A percentile compares a stretch with the other conserved stretches of the same genome.
phyloP scores from a whole-genome alignment of 2,329 filamentous ascomycete species.

The Leptographium lundbergii region DNA sequence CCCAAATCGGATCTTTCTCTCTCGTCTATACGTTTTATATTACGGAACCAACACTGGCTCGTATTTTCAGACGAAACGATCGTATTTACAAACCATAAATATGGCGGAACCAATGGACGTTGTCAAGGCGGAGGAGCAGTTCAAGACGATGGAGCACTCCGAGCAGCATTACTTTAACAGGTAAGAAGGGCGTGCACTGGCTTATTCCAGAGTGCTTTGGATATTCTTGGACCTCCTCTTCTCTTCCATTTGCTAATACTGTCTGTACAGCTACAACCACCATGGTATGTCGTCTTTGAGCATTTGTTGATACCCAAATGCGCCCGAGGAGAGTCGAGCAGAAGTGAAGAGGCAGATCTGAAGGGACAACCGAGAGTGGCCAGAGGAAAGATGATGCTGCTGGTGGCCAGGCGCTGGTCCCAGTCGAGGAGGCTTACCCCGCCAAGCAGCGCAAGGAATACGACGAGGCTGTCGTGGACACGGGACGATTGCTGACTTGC shows the following conservation, averaged over 20 bases:
- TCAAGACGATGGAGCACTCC: slow-evolving; percentile 73
- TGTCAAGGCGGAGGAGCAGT: slow-evolving; percentile 46
- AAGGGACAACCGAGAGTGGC: background rate
- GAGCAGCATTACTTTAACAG: slow-evolving; percentile 99
- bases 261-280: slow-evolving; percentile 72
- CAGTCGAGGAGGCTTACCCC: background rate
- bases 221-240: background rate
- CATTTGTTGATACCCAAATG: background rate
- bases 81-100: background rate
- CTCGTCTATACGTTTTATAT: background rate
- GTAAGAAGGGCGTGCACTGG: slow-evolving; percentile 31
- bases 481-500: slow-evolving; percentile 8
- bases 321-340: slow-evolving; percentile 1
- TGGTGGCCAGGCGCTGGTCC: background rate
- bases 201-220: background rate
- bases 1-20: background rate
- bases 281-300: slow-evolving; percentile 53
- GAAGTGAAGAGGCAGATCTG: slow-evolving; percentile 14
- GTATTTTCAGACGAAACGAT: background rate
- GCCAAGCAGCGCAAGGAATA: background rate
- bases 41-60: background rate
- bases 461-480: background rate
- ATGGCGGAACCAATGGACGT: slow-evolving; percentile 44
- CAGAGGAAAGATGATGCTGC: background rate
- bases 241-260: slow-evolving; percentile 6